Evolutionary conservation across 2,329 filamentous ascomycete genomes (phyloP).

Genomic region (Fonsecaea erecta): DNA sequence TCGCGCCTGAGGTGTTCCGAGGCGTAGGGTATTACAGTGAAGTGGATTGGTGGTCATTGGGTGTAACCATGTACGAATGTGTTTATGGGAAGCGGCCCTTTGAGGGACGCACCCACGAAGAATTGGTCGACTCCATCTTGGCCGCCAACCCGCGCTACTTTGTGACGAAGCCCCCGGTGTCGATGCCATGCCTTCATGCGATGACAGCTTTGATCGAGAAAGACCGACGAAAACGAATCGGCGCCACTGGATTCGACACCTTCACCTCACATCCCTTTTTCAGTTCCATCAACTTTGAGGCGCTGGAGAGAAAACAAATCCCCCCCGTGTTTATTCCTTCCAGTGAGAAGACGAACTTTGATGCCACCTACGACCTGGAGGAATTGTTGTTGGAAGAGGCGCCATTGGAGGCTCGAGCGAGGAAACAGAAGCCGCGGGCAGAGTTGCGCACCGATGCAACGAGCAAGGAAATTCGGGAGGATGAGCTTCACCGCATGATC

Average conservation of each 20-base stretch:
- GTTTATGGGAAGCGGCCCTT: conserved; percentile 99
- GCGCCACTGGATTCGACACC: conserved; percentile 77
- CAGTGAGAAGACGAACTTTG: conserved; percentile 98
- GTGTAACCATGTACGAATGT: conserved; percentile 98
- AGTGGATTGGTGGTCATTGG: conserved; percentile 98
- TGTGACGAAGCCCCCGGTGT: conserved; percentile 89
- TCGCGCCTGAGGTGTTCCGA: conserved; percentile 92
- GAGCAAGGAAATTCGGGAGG: conserved; percentile 89
- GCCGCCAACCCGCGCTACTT: conserved; percentile 84
- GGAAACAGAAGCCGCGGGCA: conserved; percentile 91
- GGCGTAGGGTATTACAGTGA: conserved; percentile 87
- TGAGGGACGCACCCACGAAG: conserved; percentile 83
- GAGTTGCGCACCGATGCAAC: conserved; percentile 92
- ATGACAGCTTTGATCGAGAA: conserved; percentile 82
- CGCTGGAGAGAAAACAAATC: conserved; percentile 82
- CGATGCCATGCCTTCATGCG: conserved; percentile 83
- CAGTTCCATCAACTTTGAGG: conserved; percentile 78
- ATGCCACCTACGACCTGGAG: conserved; percentile 96
- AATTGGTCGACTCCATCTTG: conserved; percentile 77
- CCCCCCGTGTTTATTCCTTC: conserved; percentile 91
- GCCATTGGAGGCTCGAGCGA: conserved; percentile 86
- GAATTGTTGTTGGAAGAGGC: conserved; percentile 93
- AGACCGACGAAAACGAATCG: conserved; percentile 79
- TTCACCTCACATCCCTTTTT: conserved; percentile 93
- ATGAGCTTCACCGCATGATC: conserved; percentile 92